Percentiles rank a stretch among this genome's conserved stretches.
These are phyloP conservation scores for Kwoniella newhampshirensis DNA, from an alignment of 768 basidiomycete species.

Conservation along the genomic window DNA sequence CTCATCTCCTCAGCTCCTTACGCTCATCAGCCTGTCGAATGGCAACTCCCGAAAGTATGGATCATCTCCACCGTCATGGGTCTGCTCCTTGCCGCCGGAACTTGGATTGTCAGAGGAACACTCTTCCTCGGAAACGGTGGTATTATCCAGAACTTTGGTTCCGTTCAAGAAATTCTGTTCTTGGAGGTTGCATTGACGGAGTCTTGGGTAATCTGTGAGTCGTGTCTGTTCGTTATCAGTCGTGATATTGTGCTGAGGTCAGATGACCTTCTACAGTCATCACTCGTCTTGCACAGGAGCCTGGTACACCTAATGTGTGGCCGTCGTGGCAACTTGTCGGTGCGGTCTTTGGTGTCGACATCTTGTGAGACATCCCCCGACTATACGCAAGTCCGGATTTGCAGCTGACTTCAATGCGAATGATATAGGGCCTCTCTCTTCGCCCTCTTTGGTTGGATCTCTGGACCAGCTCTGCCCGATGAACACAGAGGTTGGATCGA, in stretches of 20 bases:
- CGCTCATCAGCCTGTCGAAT: constrained; percentile 57
- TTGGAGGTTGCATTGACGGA: constrained; percentile 59
- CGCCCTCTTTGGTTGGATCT: constrained; percentile 56
- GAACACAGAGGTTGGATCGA: constrained; percentile 45
- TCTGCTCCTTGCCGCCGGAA: constrained; percentile 56
- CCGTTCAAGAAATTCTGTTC: constrained; percentile 58
- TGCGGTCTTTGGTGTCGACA: constrained; percentile 53
- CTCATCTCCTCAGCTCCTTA: constrained; percentile 47
- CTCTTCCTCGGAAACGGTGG: constrained; percentile 55
- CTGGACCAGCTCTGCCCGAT: constrained; percentile 40
- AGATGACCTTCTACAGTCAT: constrained; percentile 44
- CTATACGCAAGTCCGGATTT: neutral
- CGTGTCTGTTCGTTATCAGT: neutral
- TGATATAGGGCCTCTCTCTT: constrained; percentile 53
- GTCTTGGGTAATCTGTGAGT: constrained; percentile 56
- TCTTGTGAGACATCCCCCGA: constrained; percentile 37
- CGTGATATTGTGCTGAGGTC: constrained; percentile 8
- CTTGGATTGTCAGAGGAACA: constrained; percentile 58
- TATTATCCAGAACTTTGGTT: constrained; percentile 58
- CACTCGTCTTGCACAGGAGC: constrained; percentile 51
- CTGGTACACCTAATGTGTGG: constrained; percentile 48
- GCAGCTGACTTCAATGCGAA: neutral
- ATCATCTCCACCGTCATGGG: constrained; percentile 57
- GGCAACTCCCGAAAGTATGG: constrained; percentile 60
- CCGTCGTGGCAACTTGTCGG: constrained; percentile 57